Evolutionary conservation across 352 stramenopile genomes (phyloP).

Genomic region (Salisapilia sapeloensis): DNA sequence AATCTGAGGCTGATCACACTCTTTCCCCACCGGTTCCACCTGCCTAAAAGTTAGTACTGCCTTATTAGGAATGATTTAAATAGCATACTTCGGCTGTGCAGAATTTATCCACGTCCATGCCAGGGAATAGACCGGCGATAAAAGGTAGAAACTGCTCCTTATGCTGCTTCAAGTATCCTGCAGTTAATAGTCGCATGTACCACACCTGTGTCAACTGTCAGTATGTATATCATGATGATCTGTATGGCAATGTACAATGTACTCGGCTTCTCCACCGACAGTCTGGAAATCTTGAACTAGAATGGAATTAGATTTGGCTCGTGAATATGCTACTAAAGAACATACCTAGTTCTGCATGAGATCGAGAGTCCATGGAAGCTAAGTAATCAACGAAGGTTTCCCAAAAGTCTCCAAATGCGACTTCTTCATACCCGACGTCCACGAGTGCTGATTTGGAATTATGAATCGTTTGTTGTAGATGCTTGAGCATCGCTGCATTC

Average conservation of each 20-base stretch:
- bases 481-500: slow-evolving; percentile 8
- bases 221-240: background rate
- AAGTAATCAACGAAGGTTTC: slow-evolving; percentile 86
- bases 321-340: slow-evolving; percentile 5
- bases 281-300: slow-evolving; percentile 69
- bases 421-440: slow-evolving; percentile 79
- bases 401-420: slow-evolving; percentile 88
- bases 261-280: slow-evolving; percentile 71
- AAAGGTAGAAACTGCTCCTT: slow-evolving; percentile 82
- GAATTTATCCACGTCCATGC: slow-evolving; percentile 70
- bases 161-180: slow-evolving; percentile 78
- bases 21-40: slow-evolving; percentile 87
- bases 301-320: too few relatives aligned
- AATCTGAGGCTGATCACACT: slow-evolving; percentile 88
- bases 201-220: slow-evolving; percentile 34
- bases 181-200: slow-evolving; percentile 76
- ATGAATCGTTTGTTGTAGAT: slow-evolving; percentile 44
- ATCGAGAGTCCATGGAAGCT: slow-evolving; percentile 56
- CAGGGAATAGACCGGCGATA: slow-evolving; percentile 64
- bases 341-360: slow-evolving; percentile 30
- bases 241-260: slow-evolving; percentile 20
- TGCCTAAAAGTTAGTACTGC: slow-evolving; percentile 8
- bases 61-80: background rate
- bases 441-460: slow-evolving; percentile 55
- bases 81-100: slow-evolving; percentile 44